Base-by-base conservation (phyloP, 1,139 yeast genomes). In the Geotrichum klebahnii region DNA sequence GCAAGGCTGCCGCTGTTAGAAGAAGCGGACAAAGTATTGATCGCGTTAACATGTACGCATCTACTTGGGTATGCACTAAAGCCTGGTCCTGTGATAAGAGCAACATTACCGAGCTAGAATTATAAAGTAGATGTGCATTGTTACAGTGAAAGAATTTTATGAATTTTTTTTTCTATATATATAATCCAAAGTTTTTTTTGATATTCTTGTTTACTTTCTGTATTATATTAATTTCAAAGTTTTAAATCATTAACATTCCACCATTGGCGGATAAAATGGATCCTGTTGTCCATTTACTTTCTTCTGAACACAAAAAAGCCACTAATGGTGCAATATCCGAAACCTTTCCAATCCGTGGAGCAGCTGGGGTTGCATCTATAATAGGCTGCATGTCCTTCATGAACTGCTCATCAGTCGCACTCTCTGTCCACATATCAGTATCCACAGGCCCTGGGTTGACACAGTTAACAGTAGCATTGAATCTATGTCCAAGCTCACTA, bases 11-110 rank as follows among this genome's bases (percentile, higher is more conserved):
- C 20, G 90, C 82, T 10, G 75, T 82, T 29, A 77, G 95, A 67
- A 67, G 70, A 48, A 66, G 80, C 31, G 86, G 86, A 5, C 68
- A 73, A 51, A 74, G 84, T 53, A 84, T 85, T 65, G 95, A 85
- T 64, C 76, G 94, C 57, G 84, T 81, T 58, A 85, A 85, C 67
- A 85, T 85, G 95, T 85, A 85, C 64, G 94, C 95, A 1, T 83
- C 90, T 3, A 84, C 94, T 1, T 85, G 95, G 95, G 80, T 85
- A 22, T 83, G 90, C 64, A 81, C 82, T 34, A 84, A 84, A 63
- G 32, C 29, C 14, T 19, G 19, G 29, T 20, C 22, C 24, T n/a
- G 17, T 20, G 19, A 31, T 32, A 16, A 32, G 14, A 39, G 45
- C 2, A 24, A 33, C 43, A 47, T 47, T 14, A 19, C 33, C 10